Evolutionary conservation across 345 rosid species (phyloP).

Genomic region (Kernera saxatilis): DNA sequence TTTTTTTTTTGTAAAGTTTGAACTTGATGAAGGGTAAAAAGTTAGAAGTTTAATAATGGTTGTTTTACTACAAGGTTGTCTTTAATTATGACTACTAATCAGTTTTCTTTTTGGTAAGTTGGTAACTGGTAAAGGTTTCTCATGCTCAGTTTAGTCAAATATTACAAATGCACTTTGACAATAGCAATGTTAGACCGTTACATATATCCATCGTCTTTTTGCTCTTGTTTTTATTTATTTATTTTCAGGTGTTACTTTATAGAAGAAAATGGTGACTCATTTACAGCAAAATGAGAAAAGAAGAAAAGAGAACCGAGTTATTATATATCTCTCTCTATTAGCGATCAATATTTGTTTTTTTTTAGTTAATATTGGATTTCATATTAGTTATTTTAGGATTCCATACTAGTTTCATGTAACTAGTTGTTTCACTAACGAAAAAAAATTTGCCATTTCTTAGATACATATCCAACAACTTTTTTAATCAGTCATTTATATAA

Average conservation of each 20-base stretch:
- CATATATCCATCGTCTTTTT: background rate
- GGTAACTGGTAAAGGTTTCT: background rate
- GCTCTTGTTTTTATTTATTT: background rate
- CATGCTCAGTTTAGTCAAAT: background rate
- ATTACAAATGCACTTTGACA: background rate
- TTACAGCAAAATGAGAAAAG: background rate
- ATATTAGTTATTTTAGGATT: background rate
- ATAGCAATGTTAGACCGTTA: constrained; percentile 9
- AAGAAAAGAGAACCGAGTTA: background rate
- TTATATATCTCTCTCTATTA: background rate
- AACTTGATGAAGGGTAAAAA: background rate
- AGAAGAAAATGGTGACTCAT: background rate
- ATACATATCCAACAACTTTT: no score
- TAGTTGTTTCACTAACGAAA: background rate
- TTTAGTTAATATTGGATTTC: background rate
- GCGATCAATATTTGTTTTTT: background rate
- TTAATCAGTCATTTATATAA: background rate
- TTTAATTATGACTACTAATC: background rate
- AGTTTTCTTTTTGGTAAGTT: background rate
- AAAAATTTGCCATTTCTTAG: no score
- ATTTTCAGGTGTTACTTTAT: background rate
- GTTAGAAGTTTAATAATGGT: background rate
- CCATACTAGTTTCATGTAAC: no score
- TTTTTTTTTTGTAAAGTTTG: no score
- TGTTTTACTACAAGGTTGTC: background rate